phyloP scores from a whole-genome alignment of 1,139 yeast genomes.

The Pneumocystis sp. region DNA sequence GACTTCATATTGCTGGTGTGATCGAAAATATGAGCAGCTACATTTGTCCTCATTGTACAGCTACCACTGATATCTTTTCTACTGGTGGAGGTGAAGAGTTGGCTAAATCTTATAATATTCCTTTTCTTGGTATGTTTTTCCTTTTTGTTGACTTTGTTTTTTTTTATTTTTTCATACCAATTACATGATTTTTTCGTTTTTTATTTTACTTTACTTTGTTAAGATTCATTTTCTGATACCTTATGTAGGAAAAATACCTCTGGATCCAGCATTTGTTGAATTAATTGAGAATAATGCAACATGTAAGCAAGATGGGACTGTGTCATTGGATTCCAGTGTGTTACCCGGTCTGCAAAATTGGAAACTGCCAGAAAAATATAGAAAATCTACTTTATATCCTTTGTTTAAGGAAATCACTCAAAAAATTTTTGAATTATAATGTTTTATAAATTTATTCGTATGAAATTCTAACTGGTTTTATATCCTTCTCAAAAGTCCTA shows the following conservation, averaged over 20 bases:
- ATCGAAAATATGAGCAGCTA: constrained; percentile 96
- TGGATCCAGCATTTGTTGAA: not conserved
- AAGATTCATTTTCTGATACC: too few species aligned
- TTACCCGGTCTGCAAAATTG: not conserved
- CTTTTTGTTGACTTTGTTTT: constrained; percentile 68
- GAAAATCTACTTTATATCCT: not conserved
- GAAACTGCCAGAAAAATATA: not conserved
- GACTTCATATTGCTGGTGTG: constrained; percentile 64
- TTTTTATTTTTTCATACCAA: constrained; percentile 31
- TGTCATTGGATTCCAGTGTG: not conserved
- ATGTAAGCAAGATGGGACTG: not conserved
- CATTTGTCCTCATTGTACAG: constrained; percentile 86
- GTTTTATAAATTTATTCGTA: too few species aligned
- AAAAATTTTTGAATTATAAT: not conserved
- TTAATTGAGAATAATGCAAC: not conserved
- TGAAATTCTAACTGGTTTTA: too few species aligned
- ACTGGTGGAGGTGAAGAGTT: constrained; percentile 80
- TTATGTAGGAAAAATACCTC: not conserved
- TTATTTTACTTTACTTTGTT: too few species aligned
- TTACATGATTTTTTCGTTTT: constrained; percentile 27
- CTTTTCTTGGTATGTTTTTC: constrained; percentile 58
- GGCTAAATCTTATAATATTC: constrained; percentile 44
- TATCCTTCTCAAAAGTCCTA: too few species aligned
- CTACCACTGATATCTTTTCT: constrained; percentile 72
- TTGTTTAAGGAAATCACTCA: not conserved